Evolutionary conservation across 2,329 filamentous ascomycete species (phyloP), one percentile per base, ranked within the genome.

Genomic region (Ceratocystis eucalypticola): DNA sequence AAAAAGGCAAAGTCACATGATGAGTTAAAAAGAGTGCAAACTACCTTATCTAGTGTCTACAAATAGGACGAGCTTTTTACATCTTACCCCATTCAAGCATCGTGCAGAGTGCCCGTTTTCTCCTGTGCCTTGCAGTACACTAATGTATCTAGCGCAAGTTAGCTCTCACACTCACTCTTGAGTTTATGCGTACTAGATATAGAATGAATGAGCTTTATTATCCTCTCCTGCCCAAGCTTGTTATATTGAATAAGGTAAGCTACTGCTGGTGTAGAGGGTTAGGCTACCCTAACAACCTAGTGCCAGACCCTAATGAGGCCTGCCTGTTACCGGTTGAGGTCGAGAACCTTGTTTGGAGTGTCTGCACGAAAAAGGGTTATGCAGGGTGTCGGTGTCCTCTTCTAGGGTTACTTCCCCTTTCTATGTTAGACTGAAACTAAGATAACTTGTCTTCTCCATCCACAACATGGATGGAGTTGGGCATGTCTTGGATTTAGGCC

Each of bases 81-180:
- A 59, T 59, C 8, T 46, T 15, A 20, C 22, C 66, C 61, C 7
- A 12, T 62, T 65, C 61, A 41, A 64, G 61, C 46, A 55, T 63
- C 61, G 25, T 53, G 48, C 64, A 66, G 64, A 63, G 66, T 68
- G 64, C 50, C 37, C 12, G 48, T 68, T 68, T 68, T 66, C 57
- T 66, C 48, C 61, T 63, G 41, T 57, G 20, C 48, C 41, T 57
- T 68, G 57, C 46, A 59, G 57, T 6, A 25, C 22, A 17, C 55
- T 33, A 17, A 12, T 12, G 5, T 15, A 37, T 25, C 17, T 20
- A 10, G 33, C 15, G 15, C 8, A 8, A 37, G 55, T 15, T 25
- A 33, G 53, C 55, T 8, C 55, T 59, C 25, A n/a, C 55, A 4
- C 55, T 59, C 25, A n/a, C 17, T 59, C 25, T 30, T 30, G 12